These are phyloP conservation scores for Herpetomonas samuelpessoai DNA, from an alignment of 208 protist genomes.

Conservation along the genomic window DNA sequence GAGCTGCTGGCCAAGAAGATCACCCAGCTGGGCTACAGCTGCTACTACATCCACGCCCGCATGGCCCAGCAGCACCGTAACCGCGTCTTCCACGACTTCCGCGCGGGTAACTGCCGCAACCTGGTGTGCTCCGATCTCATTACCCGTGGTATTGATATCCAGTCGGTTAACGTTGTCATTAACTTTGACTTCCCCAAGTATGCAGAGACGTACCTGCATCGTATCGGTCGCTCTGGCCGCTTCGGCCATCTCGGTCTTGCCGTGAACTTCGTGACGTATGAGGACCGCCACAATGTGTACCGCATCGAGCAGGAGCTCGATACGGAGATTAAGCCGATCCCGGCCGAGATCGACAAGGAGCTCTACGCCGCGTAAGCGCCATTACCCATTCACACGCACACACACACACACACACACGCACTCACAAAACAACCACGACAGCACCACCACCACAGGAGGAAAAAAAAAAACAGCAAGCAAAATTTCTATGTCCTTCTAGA, in stretches of 20 bases:
- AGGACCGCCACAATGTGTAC: conserved; percentile 95
- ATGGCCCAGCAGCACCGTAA: conserved; percentile 98
- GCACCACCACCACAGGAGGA: conserved; percentile 1
- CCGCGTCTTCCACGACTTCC: conserved; percentile 99
- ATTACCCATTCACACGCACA: neutral
- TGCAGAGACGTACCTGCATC: conserved; percentile 98
- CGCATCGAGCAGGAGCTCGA: conserved; percentile 98
- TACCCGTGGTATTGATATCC: conserved; percentile 99
- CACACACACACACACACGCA: conserved; percentile 10
- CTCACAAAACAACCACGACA: conserved; percentile 1
- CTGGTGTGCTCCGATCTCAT: conserved; percentile 99
- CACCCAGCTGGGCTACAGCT: conserved; percentile 99
- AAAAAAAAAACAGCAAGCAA: no score
- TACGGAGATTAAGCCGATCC: conserved; percentile 99
- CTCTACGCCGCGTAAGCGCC: conserved; percentile 90
- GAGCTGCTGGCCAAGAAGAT: conserved; percentile 99
- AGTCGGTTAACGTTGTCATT: conserved; percentile 99
- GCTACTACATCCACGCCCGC: conserved; percentile 99
- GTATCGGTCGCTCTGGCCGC: conserved; percentile 94
- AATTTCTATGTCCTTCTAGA: no score
- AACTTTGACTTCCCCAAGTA: conserved; percentile 99
- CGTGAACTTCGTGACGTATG: conserved; percentile 99
- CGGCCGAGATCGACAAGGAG: conserved; percentile 93
- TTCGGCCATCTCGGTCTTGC: conserved; percentile 98
- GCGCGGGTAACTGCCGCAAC: conserved; percentile 97